Evolutionary conservation across 2,329 filamentous ascomycete species (phyloP).

Genomic region (Tympanopsis confertula): DNA sequence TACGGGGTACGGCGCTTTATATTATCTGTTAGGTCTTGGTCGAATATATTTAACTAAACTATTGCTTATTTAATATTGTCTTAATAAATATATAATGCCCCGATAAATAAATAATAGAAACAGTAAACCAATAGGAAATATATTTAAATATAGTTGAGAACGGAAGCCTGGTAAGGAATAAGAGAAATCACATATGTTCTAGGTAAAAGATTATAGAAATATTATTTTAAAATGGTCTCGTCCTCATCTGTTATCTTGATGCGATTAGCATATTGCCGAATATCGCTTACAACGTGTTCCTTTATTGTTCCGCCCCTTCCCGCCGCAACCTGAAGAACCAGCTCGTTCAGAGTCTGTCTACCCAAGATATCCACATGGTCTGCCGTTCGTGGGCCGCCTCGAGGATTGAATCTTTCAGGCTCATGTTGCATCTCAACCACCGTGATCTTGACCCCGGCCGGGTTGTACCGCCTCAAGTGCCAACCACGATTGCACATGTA

Average conservation of each 20-base stretch:
- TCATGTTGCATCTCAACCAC: constrained; percentile 95
- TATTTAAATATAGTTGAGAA: constrained; percentile 2
- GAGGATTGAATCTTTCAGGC: constrained; percentile 78
- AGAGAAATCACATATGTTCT: too few relatives aligned
- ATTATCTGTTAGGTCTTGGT: too few relatives aligned
- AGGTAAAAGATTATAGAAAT: constrained; percentile 2
- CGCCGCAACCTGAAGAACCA: constrained; percentile 76
- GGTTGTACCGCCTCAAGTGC: constrained; percentile 89
- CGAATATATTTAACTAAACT: too few relatives aligned
- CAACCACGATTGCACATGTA: constrained; percentile 98
- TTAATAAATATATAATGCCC: too few relatives aligned
- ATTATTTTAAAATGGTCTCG: constrained; percentile 6
- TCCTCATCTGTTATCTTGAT: constrained; percentile 70
- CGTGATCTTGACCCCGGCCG: constrained; percentile 67
- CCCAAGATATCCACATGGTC: constrained; percentile 97
- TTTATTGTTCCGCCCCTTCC: constrained; percentile 72
- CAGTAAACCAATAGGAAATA: background rate
- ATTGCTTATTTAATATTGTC: too few relatives aligned
- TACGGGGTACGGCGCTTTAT: too few relatives aligned
- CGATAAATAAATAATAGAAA: too few relatives aligned
- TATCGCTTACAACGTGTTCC: constrained; percentile 69
- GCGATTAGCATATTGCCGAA: constrained; percentile 68
- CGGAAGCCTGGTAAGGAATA: too few relatives aligned
- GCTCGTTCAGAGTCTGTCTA: constrained; percentile 75
- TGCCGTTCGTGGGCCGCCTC: constrained; percentile 60